Base-by-base conservation (phyloP, 2,329 filamentous ascomycete species). In the Fusarium armeniacum region DNA sequence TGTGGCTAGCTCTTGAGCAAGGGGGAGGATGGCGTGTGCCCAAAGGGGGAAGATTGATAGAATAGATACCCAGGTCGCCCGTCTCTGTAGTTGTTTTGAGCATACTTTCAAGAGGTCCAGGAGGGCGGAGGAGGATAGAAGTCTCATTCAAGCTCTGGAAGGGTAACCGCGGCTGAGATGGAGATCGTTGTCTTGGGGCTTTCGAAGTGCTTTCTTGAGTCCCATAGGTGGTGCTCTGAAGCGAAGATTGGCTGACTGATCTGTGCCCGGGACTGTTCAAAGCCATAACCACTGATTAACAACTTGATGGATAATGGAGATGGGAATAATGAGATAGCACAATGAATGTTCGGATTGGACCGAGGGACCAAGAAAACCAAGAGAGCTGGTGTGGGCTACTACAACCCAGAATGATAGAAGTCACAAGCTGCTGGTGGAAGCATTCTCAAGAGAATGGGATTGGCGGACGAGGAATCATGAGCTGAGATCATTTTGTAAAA, bases 41-140 rank as follows among this genome's bases (percentile, higher is more conserved):
- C 8, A 78, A 77, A 15, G 80, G 78, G 12, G 66, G 54, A 5
- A 73, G 70, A 36, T 71, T 83, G 69, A 88, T 87, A 53, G 85
- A 87, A 75, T 89, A 90, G 51, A 86, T 78, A 6, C 87, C 87
- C 69, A 89, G 88, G 69, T 90, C 87, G n/a, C 88, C 88, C 11
- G 87, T 89, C 73, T 90, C 89, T 1, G 88, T 90, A 2, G 86
- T 89, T 5, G 85, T 90, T 78, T 87, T 90, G 62, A 90, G 80
- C 88, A 90, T 90, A 75, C 87, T 85, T 70, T 89, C 84, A n/a
- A 90, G 78, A 3, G 85, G 85, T 7, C 84, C 86, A 1, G 87
- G 85, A 2, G 81, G 85, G 46, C 78, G 80, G 16, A 84, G 79
- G 52, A 85, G 77, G 30, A 76, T 75, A 32, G 78, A 74, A 58